These are phyloP conservation scores for Rhamnella rubrinervis DNA, from an alignment of 331 rosid species.

Conservation along the genomic window DNA sequence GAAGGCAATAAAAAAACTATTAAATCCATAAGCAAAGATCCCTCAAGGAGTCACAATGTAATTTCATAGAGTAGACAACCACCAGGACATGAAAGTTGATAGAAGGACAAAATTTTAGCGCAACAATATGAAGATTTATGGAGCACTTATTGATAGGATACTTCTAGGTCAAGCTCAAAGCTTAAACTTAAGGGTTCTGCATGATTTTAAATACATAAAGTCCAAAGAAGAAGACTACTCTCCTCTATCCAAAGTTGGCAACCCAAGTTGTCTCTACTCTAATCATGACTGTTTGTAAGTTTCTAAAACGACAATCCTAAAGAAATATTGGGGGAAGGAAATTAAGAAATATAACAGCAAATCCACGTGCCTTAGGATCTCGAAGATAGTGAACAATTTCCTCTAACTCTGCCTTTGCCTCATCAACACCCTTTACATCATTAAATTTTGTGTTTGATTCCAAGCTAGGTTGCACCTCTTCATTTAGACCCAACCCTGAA, in stretches of 20 bases:
- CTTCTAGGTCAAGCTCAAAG: too few relatives aligned
- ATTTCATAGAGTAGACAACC: too few relatives aligned
- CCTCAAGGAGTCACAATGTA: too few relatives aligned
- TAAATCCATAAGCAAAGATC: background rate
- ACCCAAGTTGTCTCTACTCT: background rate
- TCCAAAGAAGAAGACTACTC: too few relatives aligned
- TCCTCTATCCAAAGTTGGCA: too few relatives aligned
- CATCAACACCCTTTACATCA: constrained; percentile 90
- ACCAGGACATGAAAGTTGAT: too few relatives aligned
- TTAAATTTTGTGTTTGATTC: constrained; percentile 70
- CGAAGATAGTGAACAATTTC: constrained; percentile 91
- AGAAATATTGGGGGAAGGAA: background rate
- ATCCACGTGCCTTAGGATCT: constrained; percentile 71
- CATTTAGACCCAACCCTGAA: constrained; percentile 61
- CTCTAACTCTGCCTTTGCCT: constrained; percentile 90
- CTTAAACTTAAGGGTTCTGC: too few relatives aligned
- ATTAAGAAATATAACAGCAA: background rate
- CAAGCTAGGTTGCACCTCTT: constrained; percentile 75
- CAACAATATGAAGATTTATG: too few relatives aligned
- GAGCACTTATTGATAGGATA: too few relatives aligned
- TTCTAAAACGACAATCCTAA: background rate
- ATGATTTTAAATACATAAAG: too few relatives aligned
- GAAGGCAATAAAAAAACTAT: background rate
- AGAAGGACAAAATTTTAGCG: too few relatives aligned
- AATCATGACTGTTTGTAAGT: background rate